Evolutionary conservation across 257 asterid species (phyloP).

Genomic region (Przewalskia tangutica): DNA sequence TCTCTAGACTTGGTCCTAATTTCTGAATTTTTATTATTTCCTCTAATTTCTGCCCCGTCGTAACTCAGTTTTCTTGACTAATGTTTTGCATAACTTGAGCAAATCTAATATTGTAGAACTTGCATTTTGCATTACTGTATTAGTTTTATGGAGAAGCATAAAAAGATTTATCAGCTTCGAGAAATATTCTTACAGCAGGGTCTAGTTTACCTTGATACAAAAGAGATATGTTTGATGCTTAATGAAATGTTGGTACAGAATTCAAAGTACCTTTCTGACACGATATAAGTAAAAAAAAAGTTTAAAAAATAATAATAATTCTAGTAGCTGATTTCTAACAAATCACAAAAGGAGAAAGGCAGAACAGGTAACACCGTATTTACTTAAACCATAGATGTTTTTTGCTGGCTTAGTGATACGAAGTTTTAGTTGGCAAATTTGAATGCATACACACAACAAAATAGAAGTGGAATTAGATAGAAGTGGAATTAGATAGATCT

Average conservation of each 20-base stretch:
- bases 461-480: background rate
- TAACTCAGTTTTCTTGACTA: background rate
- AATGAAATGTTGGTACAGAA: background rate
- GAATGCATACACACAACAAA: background rate
- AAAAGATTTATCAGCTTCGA: background rate
- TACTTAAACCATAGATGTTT: background rate
- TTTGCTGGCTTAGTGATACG: background rate
- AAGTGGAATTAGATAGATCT: background rate
- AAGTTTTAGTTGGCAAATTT: background rate
- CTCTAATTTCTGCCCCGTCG: background rate
- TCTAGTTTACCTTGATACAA: background rate
- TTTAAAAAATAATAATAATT: background rate
- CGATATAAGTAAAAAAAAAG: background rate
- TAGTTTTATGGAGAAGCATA: background rate
- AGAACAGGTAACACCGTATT: background rate
- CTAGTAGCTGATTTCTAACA: background rate
- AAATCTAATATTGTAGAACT: background rate
- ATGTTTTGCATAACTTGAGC: background rate
- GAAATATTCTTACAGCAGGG: background rate
- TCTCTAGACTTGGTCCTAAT: background rate
- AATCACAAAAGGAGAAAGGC: background rate
- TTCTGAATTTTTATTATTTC: background rate
- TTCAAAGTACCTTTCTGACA: background rate
- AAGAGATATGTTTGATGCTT: background rate
- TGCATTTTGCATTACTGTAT: background rate